phyloP scores from a whole-genome alignment of 2,329 filamentous ascomycete species.

The Exutisphaerella laricina region DNA sequence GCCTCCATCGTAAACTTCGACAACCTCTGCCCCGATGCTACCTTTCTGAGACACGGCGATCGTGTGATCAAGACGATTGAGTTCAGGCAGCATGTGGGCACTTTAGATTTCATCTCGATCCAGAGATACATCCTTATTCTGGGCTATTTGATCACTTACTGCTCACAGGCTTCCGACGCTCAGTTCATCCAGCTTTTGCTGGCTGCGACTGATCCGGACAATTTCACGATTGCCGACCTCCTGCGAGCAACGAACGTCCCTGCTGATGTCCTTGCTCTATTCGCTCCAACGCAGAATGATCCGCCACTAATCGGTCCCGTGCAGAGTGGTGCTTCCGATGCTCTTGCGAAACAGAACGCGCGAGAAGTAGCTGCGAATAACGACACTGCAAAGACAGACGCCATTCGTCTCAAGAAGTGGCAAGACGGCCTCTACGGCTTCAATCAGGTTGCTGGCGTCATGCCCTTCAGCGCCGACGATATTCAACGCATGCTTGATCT shows the following conservation, averaged over 20 bases:
- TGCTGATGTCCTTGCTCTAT: background rate
- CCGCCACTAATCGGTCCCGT: background rate
- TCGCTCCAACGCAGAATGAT: background rate
- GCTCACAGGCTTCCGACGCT: conserved; percentile 1
- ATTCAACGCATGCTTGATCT: background rate
- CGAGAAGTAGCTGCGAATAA: background rate
- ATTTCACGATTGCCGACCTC: background rate
- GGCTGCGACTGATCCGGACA: background rate
- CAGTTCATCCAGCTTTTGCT: background rate
- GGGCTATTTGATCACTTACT: conserved; percentile 11
- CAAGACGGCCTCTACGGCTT: background rate
- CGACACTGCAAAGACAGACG: background rate
- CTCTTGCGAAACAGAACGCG: background rate
- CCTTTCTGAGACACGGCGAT: background rate
- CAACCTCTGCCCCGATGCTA: conserved; percentile 10
- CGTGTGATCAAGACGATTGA: conserved; percentile 25
- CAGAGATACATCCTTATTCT: conserved; percentile 20
- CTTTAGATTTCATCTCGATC: conserved; percentile 22
- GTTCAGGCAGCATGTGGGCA: conserved; percentile 31
- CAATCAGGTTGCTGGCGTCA: background rate
- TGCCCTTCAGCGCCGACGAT: background rate
- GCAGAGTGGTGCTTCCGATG: background rate
- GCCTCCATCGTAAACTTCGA: conserved; percentile 18
- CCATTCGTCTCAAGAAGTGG: background rate
- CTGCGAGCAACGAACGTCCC: background rate